These are phyloP conservation scores for Apiotrichum gracile DNA, from an alignment of 1,284 basidiomycete species.

Conservation along the genomic window DNA sequence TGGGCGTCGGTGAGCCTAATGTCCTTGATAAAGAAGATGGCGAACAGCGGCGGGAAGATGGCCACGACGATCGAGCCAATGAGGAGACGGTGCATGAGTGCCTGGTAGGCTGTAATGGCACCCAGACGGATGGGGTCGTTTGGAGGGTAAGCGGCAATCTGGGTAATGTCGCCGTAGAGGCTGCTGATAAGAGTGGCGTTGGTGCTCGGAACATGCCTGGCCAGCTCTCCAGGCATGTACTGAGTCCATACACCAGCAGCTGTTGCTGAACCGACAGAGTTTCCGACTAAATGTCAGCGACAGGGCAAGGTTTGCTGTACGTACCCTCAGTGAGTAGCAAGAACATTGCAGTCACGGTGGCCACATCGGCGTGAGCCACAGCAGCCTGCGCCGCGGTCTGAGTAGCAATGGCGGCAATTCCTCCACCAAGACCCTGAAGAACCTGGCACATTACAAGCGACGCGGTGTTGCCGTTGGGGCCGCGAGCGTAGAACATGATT, in stretches of 20 bases:
- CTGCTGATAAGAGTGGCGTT: constrained; percentile 40
- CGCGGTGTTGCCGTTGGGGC: constrained; percentile 53
- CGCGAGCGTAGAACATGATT: constrained; percentile 67
- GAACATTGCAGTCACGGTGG: constrained; percentile 72
- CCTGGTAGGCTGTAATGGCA: constrained; percentile 51
- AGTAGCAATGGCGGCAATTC: constrained; percentile 62
- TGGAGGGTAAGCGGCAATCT: constrained; percentile 48
- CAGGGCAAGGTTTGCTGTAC: neutral
- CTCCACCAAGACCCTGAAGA: constrained; percentile 49
- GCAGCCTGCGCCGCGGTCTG: constrained; percentile 74
- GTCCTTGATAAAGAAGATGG: constrained; percentile 41
- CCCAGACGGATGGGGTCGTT: constrained; percentile 57
- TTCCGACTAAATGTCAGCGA: constrained; percentile 41
- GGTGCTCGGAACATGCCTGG: constrained; percentile 50
- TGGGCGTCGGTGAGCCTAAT: constrained; percentile 49
- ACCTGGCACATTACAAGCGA: constrained; percentile 55
- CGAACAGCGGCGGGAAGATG: constrained; percentile 43
- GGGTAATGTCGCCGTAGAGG: constrained; percentile 56
- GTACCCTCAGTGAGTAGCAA: constrained; percentile 55
- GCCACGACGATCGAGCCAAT: constrained; percentile 40
- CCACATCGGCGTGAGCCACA: constrained; percentile 69
- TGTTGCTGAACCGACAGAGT: constrained; percentile 51
- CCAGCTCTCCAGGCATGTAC: constrained; percentile 54
- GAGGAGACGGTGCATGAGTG: constrained; percentile 43
- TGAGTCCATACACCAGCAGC: constrained; percentile 38